Percentiles rank a stretch among this genome's conserved stretches.
These are phyloP conservation scores for Elsinoe fawcettii DNA, from an alignment of 2,329 filamentous ascomycete genomes.

Conservation along the genomic window DNA sequence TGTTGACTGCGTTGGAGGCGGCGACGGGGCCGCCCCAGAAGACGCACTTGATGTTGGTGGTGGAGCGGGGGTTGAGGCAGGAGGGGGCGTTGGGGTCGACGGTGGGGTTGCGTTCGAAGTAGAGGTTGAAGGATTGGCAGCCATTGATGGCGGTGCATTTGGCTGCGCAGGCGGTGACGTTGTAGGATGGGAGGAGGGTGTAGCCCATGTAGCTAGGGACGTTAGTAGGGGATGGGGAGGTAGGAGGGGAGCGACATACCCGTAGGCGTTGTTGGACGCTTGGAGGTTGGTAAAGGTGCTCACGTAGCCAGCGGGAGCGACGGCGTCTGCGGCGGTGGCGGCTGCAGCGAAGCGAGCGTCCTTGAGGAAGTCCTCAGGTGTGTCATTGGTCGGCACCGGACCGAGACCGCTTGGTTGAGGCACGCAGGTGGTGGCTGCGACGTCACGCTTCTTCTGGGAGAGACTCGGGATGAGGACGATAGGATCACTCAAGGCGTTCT, in stretches of 20 bases:
- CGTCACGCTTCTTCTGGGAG: not conserved
- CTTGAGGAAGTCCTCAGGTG: slow-evolving; percentile 22
- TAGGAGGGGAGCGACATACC: not conserved
- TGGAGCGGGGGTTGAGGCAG: slow-evolving; percentile 17
- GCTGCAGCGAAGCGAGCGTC: slow-evolving; percentile 19
- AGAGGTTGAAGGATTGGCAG: slow-evolving; percentile 18
- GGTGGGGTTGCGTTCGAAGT: slow-evolving; percentile 20
- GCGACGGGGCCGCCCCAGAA: slow-evolving; percentile 20
- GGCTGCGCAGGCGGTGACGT: slow-evolving; percentile 12
- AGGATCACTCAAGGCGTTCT: slow-evolving; percentile 91
- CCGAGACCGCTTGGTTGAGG: slow-evolving; percentile 7
- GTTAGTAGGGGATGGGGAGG: not conserved
- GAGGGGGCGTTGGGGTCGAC: slow-evolving; percentile 20
- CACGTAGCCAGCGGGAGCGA: slow-evolving; percentile 25
- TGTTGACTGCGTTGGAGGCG: slow-evolving; percentile 18
- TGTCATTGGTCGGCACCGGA: slow-evolving; percentile 20
- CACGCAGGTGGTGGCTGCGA: not conserved
- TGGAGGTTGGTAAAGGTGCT: slow-evolving; percentile 24
- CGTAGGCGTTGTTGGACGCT: slow-evolving; percentile 21
- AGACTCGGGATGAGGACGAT: slow-evolving; percentile 86
- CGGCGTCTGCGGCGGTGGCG: slow-evolving; percentile 22
- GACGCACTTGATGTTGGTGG: slow-evolving; percentile 21
- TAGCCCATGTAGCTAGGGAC: slow-evolving; percentile 23
- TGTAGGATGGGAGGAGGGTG: slow-evolving; percentile 17
- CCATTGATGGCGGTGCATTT: slow-evolving; percentile 16